These are phyloP conservation scores for Aegilops speltoides DNA, from an alignment of 176 grass and related monocot species.

Conservation along the genomic window DNA sequence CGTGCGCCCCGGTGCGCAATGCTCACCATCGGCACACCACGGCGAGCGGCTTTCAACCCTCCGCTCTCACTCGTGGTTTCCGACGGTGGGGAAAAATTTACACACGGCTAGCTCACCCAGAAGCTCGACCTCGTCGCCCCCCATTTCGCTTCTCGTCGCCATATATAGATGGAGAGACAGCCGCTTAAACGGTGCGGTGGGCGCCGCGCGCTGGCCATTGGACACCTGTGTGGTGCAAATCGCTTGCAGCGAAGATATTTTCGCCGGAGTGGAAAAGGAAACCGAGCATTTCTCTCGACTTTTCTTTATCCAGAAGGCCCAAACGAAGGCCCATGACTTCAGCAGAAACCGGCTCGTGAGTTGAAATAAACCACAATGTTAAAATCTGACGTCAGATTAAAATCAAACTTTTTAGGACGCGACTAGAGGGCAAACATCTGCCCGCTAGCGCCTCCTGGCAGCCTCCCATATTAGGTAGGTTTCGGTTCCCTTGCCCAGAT, in stretches of 20 bases:
- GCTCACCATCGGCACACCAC: background rate
- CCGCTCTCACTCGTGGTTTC: background rate
- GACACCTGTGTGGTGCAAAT: slow-evolving; percentile 11
- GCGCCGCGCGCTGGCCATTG: background rate
- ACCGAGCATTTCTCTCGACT: background rate
- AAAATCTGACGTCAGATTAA: too few species aligned
- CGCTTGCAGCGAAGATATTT: background rate
- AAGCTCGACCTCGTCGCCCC: background rate
- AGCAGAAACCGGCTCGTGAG: background rate
- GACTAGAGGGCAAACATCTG: too few species aligned
- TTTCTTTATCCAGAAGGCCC: background rate
- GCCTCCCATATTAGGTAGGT: too few species aligned
- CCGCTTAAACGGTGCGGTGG: background rate
- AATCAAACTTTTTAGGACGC: too few species aligned
- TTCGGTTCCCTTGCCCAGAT: too few species aligned
- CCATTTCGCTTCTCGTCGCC: background rate
- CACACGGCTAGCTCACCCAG: background rate
- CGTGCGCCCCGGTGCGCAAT: background rate
- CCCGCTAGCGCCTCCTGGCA: too few species aligned
- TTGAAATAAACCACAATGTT: too few species aligned
- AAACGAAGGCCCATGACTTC: background rate
- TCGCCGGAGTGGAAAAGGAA: background rate
- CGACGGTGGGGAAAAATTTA: background rate
- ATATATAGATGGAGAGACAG: background rate
- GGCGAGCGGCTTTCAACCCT: background rate